A percentile compares a stretch with the other conserved stretches of the same genome.
Evolutionary conservation across 2,329 filamentous ascomycete genomes (phyloP).

Genomic region (Aureobasidium zeae): DNA sequence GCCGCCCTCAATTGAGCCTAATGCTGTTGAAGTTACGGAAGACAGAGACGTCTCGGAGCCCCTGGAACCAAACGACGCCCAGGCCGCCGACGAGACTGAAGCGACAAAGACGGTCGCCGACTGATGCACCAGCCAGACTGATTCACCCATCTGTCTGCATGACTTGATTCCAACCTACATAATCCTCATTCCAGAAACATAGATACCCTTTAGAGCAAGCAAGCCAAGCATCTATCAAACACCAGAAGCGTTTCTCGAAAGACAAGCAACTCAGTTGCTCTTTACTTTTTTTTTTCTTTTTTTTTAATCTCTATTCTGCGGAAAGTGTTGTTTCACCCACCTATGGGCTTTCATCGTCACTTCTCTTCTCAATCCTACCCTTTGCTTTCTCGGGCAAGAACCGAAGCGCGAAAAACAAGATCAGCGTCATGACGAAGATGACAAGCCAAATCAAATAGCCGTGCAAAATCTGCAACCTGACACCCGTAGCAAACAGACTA

Average conservation of each 20-base stretch:
- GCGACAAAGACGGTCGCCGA: slow-evolving; percentile 18
- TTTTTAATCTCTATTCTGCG: too few species aligned
- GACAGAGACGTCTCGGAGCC: slow-evolving; percentile 18
- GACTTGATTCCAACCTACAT: background rate
- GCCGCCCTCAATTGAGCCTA: background rate
- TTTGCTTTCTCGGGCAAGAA: slow-evolving; percentile 30
- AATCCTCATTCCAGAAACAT: too few species aligned
- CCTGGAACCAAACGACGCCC: slow-evolving; percentile 17
- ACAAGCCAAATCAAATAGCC: slow-evolving; percentile 61
- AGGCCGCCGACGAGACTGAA: slow-evolving; percentile 16
- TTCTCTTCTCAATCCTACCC: slow-evolving; percentile 22
- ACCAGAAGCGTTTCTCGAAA: too few species aligned
- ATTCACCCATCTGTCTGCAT: slow-evolving; percentile 1
- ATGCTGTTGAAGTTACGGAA: slow-evolving; percentile 2
- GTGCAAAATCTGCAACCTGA: slow-evolving; percentile 49
- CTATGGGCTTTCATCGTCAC: background rate
- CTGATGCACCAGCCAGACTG: background rate
- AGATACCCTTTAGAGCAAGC: slow-evolving; percentile 13
- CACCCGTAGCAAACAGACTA: slow-evolving; percentile 59
- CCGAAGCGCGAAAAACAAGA: slow-evolving; percentile 27
- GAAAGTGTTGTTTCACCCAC: too few species aligned
- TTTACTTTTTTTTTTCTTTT: too few species aligned
- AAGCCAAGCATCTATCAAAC: background rate
- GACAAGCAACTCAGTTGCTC: too few species aligned
- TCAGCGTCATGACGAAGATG: slow-evolving; percentile 34